These are phyloP conservation scores for Nigrospora sphaerica DNA, from an alignment of 2,329 filamentous ascomycete genomes.

Conservation along the genomic window DNA sequence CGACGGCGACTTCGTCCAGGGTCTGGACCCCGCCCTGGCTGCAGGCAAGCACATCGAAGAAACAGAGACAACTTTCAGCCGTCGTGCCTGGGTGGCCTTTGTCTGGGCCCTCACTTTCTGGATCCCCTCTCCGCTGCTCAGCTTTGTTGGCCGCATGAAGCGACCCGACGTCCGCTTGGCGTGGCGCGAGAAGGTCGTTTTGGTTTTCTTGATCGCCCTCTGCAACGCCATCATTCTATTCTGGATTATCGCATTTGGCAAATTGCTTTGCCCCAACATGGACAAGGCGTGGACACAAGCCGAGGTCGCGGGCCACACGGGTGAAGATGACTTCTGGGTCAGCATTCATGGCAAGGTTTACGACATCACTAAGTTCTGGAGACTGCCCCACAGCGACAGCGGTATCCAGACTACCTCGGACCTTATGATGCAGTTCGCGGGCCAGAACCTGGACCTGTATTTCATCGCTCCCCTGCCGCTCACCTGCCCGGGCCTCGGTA, in stretches of 20 bases:
- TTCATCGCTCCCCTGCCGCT: conserved; percentile 71
- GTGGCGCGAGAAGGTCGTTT: conserved; percentile 89
- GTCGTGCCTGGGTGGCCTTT: conserved; percentile 72
- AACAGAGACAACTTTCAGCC: conserved; percentile 51
- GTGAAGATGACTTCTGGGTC: conserved; percentile 75
- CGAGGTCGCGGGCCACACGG: conserved; percentile 65
- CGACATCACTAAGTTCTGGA: conserved; percentile 86
- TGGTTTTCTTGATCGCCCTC: conserved; percentile 73
- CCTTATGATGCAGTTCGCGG: conserved; percentile 72
- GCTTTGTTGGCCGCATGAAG: conserved; percentile 88
- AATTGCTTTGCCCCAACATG: conserved; percentile 79
- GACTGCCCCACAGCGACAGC: conserved; percentile 72
- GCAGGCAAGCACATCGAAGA: conserved; percentile 71
- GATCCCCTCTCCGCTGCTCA: conserved; percentile 81
- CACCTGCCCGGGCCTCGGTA: conserved; percentile 69
- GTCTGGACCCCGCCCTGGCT: conserved; percentile 70
- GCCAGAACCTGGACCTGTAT: conserved; percentile 74
- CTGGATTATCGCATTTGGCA: conserved; percentile 84
- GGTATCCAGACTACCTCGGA: conserved; percentile 50
- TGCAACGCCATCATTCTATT: conserved; percentile 81
- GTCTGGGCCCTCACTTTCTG: conserved; percentile 89
- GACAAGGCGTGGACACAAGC: conserved; percentile 78
- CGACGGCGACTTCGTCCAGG: conserved; percentile 60
- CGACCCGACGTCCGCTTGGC: conserved; percentile 93
- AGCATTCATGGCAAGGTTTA: conserved; percentile 85